These are phyloP conservation scores for Clarkia xantiana DNA, from an alignment of 345 rosid species.

Conservation along the genomic window DNA sequence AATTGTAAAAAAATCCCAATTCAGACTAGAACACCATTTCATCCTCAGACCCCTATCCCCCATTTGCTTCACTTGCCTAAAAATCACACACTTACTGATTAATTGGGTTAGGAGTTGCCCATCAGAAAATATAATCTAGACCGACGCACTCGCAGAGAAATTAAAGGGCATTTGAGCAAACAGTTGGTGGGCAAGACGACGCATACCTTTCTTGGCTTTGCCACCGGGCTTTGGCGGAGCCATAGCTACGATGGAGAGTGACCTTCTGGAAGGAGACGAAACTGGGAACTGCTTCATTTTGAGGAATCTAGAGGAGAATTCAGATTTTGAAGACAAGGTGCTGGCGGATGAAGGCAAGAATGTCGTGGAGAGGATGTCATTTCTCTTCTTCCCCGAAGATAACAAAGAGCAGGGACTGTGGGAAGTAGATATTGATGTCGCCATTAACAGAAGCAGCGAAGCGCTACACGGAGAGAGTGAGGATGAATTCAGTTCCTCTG, in stretches of 20 bases:
- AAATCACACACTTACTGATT: too few relatives aligned
- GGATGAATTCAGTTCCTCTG: too few relatives aligned
- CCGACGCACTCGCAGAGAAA: neutral
- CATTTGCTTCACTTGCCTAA: too few relatives aligned
- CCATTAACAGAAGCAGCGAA: slow-evolving; percentile 18
- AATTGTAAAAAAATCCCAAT: too few relatives aligned
- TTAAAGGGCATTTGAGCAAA: neutral
- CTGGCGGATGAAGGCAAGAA: slow-evolving; percentile 19
- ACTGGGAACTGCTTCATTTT: slow-evolving; percentile 27
- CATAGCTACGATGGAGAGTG: slow-evolving; percentile 76
- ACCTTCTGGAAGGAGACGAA: slow-evolving; percentile 36
- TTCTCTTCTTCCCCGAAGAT: slow-evolving; percentile 6
- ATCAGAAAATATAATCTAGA: neutral
- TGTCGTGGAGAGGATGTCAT: slow-evolving; percentile 25
- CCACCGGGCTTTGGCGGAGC: slow-evolving; percentile 89
- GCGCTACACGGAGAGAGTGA: too few relatives aligned
- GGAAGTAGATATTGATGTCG: slow-evolving; percentile 33
- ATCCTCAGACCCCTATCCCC: too few relatives aligned
- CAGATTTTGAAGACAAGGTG: slow-evolving; percentile 34
- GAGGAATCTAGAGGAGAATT: slow-evolving; percentile 34
- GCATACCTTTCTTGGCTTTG: slow-evolving; percentile 71
- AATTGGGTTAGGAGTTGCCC: too few relatives aligned
- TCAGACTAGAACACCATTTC: too few relatives aligned
- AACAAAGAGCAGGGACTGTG: slow-evolving; percentile 13
- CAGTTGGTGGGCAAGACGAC: neutral